A percentile compares a stretch with the other conserved stretches of the same genome.
phyloP scores from a whole-genome alignment of 192 early-diverging fungal species.

The Coemansia guatemalensis region DNA sequence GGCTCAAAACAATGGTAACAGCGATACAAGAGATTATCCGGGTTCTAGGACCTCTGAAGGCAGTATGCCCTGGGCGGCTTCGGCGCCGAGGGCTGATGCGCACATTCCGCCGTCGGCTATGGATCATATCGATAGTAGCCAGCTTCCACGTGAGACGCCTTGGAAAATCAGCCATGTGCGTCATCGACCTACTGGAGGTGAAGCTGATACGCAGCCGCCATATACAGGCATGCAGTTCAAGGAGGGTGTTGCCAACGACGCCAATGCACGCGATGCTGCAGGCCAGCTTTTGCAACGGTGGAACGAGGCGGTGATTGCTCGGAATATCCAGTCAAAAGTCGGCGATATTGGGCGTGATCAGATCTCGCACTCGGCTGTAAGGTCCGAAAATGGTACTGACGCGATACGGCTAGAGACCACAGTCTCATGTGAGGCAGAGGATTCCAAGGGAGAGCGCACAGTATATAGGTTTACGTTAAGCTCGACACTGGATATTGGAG shows the following conservation, averaged over 20 bases:
- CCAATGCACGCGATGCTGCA: conserved; percentile 46
- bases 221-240: conserved; percentile 48
- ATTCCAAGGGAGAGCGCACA: conserved; percentile 48
- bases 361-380: conserved; percentile 25
- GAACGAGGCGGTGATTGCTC: conserved; percentile 48
- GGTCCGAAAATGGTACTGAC: conserved; percentile 42
- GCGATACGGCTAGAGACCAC: conserved; percentile 52
- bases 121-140: conserved; percentile 50
- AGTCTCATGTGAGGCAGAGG: conserved; percentile 50
- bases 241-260: conserved; percentile 48
- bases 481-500: conserved; percentile 51
- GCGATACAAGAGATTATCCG: neutral
- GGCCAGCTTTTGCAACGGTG: conserved; percentile 47
- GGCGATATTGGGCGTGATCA: conserved; percentile 17
- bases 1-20: neutral
- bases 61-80: neutral
- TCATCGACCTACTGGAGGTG: conserved; percentile 18
- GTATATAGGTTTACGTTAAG: conserved; percentile 54
- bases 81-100: conserved; percentile 7
- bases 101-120: conserved; percentile 22
- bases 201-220: conserved; percentile 8
- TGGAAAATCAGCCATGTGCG: conserved; percentile 56
- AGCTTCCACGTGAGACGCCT: conserved; percentile 43
- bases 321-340: conserved; percentile 28
- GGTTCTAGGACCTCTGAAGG: neutral